Evolutionary conservation across 768 basidiomycete genomes (phyloP), one percentile per base, ranked within the genome.

Genomic region (Cyclocybe aegerita): DNA sequence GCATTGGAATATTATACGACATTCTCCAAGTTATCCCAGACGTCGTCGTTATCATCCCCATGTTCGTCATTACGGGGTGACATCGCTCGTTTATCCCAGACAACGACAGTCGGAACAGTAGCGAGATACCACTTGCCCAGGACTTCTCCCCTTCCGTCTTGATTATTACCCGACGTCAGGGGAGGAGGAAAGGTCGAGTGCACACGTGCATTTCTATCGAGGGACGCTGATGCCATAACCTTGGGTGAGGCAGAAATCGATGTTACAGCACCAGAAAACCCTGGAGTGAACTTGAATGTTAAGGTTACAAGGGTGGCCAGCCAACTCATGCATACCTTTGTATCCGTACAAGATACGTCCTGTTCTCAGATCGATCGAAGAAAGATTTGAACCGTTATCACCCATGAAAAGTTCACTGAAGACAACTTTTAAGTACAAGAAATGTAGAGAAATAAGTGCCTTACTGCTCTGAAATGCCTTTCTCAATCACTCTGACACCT

Each of bases 131-230:
- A 60, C 61, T 85, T 91, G 32, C 82, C 80, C 4, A 88, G 62
- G 11, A 88, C 75, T 43, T 75, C 63, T 7, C 89, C 86, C 58
- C 79, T 85, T 39, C 69, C 65, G 42, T 83, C 79, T 51, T 79
- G 79, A 49, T 73, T 76, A 47, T 77, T 65, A n/a, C 77, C 77
- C 1, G 65, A 68, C 53, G 72, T 65, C 11, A 59, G 11, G 3
- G 85, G 80, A 12, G 80, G 83, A 16, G 81, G 65, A 48, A 73
- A 74, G 3, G 78, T 77, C 56, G 78, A 83, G 63, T 91, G 88
- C 39, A 92, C 68, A 32, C 90, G 82, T 15, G 80, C 67, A 66
- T 80, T 90, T 37, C 87, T 81, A 64, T 92, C 90, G 39, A 82
- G 70, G 11, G 88, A 74, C 1, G 78, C 73, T 0, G 89, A 90